Evolutionary conservation across 208 protist species (phyloP).

Genomic region (Acanthamoeba castellanii): DNA sequence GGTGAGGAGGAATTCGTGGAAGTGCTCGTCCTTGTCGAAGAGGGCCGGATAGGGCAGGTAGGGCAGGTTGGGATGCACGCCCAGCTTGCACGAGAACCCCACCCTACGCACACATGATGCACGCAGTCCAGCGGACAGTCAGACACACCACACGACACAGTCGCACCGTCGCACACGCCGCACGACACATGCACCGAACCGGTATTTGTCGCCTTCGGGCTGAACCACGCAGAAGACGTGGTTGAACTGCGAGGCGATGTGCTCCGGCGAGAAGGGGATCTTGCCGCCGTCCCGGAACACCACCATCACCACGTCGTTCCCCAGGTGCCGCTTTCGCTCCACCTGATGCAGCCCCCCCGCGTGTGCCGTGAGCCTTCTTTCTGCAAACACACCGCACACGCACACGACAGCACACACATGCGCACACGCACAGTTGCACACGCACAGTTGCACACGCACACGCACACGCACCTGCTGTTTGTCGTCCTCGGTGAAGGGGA

Average conservation of each 20-base stretch:
- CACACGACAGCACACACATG: neutral
- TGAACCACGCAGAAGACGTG: constrained; percentile 71
- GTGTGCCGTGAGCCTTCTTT: neutral
- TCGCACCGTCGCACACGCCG: neutral
- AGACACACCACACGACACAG: neutral
- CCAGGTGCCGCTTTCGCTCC: constrained; percentile 83
- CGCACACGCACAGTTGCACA: neutral
- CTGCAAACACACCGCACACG: neutral
- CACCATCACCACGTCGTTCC: constrained; percentile 85
- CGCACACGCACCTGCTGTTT: constrained; percentile 67
- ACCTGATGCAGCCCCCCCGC: constrained; percentile 17
- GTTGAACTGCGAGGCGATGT: constrained; percentile 83
- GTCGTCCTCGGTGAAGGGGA: constrained; percentile 53
- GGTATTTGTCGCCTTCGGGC: constrained; percentile 64
- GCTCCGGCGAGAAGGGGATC: constrained; percentile 73
- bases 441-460: no score
- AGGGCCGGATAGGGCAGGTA: constrained; percentile 70
- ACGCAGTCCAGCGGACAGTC: neutral
- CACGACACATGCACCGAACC: neutral
- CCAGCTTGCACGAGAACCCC: constrained; percentile 18
- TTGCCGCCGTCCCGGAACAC: constrained; percentile 80
- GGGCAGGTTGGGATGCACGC: constrained; percentile 67
- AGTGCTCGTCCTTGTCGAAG: constrained; percentile 65
- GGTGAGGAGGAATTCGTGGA: constrained; percentile 74
- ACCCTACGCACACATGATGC: neutral